Percentiles rank a stretch among this genome's conserved stretches.
Evolutionary conservation across 2,329 filamentous ascomycete species (phyloP).

Genomic region (Venturia aucupariae): DNA sequence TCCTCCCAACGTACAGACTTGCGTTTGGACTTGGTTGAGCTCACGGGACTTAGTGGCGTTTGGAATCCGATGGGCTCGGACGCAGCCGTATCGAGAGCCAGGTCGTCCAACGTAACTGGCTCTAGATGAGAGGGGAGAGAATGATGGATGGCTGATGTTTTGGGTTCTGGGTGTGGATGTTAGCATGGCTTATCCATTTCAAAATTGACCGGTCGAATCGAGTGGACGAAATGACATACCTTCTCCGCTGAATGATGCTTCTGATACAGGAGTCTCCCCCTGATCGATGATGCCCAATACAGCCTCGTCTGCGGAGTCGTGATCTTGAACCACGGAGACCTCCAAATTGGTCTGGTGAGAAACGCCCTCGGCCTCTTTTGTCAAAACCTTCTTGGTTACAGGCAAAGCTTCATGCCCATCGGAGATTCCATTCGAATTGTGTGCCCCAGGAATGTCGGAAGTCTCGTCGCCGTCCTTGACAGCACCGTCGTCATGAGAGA

Average conservation of each 20-base stretch:
- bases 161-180: not conserved
- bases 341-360: not conserved
- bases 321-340: not conserved
- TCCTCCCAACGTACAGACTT: slow-evolving; percentile 12
- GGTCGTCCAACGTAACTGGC: not conserved
- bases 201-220: not conserved
- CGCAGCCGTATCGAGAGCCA: not conserved
- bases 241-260: not conserved
- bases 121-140: not conserved
- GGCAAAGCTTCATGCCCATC: not conserved
- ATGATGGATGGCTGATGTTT: not conserved
- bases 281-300: not conserved
- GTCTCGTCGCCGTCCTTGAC: not conserved
- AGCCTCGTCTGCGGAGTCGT: not conserved
- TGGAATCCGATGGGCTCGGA: not conserved
- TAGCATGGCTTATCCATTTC: not conserved
- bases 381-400: not conserved
- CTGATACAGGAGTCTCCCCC: not conserved
- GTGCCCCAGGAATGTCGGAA: not conserved
- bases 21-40: slow-evolving; percentile 1
- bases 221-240: not conserved
- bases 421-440: too few species aligned
- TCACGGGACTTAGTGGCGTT: not conserved
- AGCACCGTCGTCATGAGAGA: not conserved
- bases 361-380: not conserved